Evolutionary conservation across 345 rosid species (phyloP).

Genomic region (Salix purpurea): DNA sequence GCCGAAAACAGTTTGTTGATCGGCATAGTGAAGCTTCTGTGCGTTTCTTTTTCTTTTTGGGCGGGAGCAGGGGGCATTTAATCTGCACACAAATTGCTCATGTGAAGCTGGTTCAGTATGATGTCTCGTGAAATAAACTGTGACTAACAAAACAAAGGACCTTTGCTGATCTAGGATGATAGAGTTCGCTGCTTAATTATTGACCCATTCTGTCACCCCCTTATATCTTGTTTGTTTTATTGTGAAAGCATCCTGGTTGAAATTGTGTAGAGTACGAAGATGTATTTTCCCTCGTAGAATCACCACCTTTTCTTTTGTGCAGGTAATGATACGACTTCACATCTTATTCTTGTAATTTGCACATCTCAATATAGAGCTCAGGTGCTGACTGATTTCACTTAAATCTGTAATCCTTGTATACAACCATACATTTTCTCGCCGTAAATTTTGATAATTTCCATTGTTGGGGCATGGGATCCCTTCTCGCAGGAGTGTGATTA

Average conservation of each 20-base stretch:
- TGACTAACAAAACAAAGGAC: neutral
- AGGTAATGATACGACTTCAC: neutral
- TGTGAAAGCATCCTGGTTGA: neutral
- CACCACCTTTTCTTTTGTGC: neutral
- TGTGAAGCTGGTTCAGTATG: neutral
- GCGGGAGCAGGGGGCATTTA: neutral
- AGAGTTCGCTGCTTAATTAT: no score
- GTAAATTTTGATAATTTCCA: slow-evolving; percentile 6
- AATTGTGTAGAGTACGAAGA: neutral
- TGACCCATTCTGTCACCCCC: no score
- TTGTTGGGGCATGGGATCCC: neutral
- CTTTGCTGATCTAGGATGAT: no score
- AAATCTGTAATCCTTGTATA: slow-evolving; percentile 1
- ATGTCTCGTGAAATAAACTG: neutral
- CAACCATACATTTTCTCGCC: neutral
- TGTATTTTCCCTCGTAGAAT: neutral
- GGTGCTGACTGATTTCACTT: neutral
- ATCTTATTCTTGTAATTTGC: slow-evolving; percentile 3
- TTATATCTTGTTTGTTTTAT: neutral
- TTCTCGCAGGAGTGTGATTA: neutral
- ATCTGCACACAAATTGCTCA: neutral
- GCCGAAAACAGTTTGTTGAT: neutral
- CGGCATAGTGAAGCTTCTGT: neutral
- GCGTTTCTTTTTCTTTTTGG: neutral
- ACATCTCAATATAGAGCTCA: neutral